phyloP scores from a whole-genome alignment of 768 basidiomycete species.

The Kockovaella imperatae region DNA sequence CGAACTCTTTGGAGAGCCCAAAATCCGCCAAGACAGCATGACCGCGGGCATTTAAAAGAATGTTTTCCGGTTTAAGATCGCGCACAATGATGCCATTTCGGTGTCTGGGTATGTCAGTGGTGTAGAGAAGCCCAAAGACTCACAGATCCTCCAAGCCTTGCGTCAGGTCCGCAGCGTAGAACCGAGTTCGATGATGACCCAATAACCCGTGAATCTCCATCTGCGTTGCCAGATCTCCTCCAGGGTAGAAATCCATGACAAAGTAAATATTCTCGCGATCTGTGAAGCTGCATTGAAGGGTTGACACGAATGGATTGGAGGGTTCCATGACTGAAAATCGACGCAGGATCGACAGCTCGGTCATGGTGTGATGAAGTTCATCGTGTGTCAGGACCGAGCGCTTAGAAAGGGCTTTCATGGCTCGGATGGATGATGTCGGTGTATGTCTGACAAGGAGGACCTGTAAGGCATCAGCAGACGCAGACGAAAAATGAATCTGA shows the following conservation, averaged over 20 bases:
- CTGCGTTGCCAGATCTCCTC: conserved; percentile 86
- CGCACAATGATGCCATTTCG: conserved; percentile 92
- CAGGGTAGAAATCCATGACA: conserved; percentile 61
- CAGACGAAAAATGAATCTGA: not conserved
- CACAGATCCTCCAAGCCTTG: conserved; percentile 85
- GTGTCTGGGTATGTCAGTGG: conserved; percentile 48
- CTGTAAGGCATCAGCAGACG: conserved; percentile 12
- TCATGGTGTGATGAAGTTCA: conserved; percentile 90
- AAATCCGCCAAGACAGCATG: conserved; percentile 98
- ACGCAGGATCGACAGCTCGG: conserved; percentile 91
- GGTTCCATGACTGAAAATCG: conserved; percentile 71
- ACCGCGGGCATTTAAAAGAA: conserved; percentile 85
- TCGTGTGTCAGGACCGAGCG: conserved; percentile 93
- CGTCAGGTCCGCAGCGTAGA: conserved; percentile 92
- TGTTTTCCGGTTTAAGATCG: conserved; percentile 86
- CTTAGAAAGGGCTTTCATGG: conserved; percentile 97
- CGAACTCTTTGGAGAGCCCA: conserved; percentile 49
- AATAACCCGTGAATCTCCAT: conserved; percentile 90
- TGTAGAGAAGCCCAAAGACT: conserved; percentile 5
- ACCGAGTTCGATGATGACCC: conserved; percentile 86
- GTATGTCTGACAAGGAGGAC: conserved; percentile 75
- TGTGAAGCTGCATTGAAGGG: conserved; percentile 95
- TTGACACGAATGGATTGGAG: conserved; percentile 84
- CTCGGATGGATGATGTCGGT: conserved; percentile 63
- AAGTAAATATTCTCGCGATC: conserved; percentile 95